phyloP scores from a whole-genome alignment of 2,329 filamentous ascomycete species.

The Epichloe sp. region DNA sequence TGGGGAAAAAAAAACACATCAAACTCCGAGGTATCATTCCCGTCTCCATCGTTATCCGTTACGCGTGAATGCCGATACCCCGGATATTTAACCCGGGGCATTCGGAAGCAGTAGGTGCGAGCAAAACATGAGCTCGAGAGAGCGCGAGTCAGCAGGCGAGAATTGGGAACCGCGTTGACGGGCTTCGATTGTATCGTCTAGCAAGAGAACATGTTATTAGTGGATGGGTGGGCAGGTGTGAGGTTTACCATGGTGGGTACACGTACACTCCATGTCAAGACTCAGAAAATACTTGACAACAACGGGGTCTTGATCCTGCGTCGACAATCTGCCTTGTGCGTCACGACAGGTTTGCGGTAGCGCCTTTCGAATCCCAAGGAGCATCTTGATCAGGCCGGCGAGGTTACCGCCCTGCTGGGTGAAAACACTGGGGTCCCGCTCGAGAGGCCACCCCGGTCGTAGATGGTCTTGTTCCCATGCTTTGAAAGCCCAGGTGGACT shows the following conservation, averaged over 20 bases:
- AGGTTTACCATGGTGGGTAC: constrained; percentile 13
- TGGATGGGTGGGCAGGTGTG: too few relatives aligned
- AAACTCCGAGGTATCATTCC: constrained; percentile 14
- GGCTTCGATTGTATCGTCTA: constrained; percentile 22
- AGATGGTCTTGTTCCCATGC: constrained; percentile 52
- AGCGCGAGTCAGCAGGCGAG: constrained; percentile 34
- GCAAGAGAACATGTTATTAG: constrained; percentile 1
- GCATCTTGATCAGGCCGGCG: constrained; percentile 45
- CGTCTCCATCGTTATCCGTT: constrained; percentile 18
- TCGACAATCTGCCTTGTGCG: constrained; percentile 34
- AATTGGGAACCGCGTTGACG: constrained; percentile 41
- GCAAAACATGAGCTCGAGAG: constrained; percentile 36
- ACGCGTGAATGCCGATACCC: constrained; percentile 3
- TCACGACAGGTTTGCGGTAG: constrained; percentile 39
- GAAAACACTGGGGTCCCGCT: constrained; percentile 40
- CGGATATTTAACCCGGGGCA: constrained; percentile 4
- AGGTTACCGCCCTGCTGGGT: constrained; percentile 46
- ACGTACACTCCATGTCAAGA: constrained; percentile 45
- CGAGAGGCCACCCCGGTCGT: constrained; percentile 47
- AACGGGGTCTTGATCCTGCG: constrained; percentile 32
- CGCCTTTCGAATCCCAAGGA: constrained; percentile 46
- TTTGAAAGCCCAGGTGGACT: constrained; percentile 56
- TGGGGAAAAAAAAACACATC: not conserved
- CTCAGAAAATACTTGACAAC: constrained; percentile 40
- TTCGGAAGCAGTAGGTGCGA: constrained; percentile 32